Conservation (phyloP, 495 filamentous ascomycete species). For the Penicilliopsis zonata region DNA sequence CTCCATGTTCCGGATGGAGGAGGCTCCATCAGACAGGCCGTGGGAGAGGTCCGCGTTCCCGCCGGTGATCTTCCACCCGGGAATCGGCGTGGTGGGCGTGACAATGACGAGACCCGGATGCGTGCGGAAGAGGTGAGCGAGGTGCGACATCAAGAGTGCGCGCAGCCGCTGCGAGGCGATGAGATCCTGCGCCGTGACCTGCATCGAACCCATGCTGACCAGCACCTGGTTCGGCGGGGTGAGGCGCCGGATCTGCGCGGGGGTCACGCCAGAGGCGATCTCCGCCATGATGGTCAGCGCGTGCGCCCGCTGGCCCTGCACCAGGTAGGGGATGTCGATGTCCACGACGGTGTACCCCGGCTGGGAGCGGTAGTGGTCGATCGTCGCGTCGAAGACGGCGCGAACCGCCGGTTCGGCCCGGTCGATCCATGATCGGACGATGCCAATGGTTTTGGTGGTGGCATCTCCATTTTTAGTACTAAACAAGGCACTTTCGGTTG, state of each 20-base stretch:
- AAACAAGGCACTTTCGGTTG: slow-evolving; percentile 8
- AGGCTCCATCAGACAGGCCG: slow-evolving; percentile 64
- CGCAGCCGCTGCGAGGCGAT: slow-evolving; percentile 65
- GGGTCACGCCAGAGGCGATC: slow-evolving; percentile 32
- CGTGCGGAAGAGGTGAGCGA: slow-evolving; percentile 55
- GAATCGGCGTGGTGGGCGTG: slow-evolving; percentile 64
- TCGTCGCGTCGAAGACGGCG: slow-evolving; percentile 41
- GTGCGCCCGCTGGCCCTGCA: slow-evolving; percentile 66
- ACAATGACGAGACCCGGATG: slow-evolving; percentile 71
- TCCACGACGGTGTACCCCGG: slow-evolving; percentile 56
- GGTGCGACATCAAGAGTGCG: slow-evolving; percentile 69
- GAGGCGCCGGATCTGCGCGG: slow-evolving; percentile 34
- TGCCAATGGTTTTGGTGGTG: slow-evolving; percentile 47
- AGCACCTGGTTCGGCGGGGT: slow-evolving; percentile 66
- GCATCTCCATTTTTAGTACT: slow-evolving; percentile 6
- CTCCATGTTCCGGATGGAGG: slow-evolving; percentile 66
- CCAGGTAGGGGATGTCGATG: slow-evolving; percentile 65
- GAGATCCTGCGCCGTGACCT: slow-evolving; percentile 58
- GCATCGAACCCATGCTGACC: slow-evolving; percentile 43
- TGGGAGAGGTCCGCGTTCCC: slow-evolving; percentile 41
- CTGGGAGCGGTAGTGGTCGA: slow-evolving; percentile 46
- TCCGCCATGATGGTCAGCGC: slow-evolving; percentile 70
- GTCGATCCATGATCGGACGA: slow-evolving; percentile 66
- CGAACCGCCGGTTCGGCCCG: slow-evolving; percentile 52
- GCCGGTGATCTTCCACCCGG: slow-evolving; percentile 60